These are phyloP conservation scores for Fusarium continuum DNA, from an alignment of 2,329 filamentous ascomycete genomes.

Conservation along the genomic window DNA sequence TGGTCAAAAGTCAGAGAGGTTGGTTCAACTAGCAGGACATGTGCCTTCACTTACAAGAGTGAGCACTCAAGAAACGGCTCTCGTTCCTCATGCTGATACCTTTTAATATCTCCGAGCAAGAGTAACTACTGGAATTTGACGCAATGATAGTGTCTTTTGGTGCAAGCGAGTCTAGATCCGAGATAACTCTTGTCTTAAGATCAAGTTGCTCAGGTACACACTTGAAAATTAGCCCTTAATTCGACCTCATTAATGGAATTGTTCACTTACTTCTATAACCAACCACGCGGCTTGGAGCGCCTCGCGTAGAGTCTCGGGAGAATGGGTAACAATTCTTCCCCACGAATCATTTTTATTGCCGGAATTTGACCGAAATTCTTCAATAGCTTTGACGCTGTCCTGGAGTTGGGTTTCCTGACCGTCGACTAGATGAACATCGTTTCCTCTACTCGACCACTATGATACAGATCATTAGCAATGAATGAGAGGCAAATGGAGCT, in stretches of 20 bases:
- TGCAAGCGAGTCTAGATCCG: slow-evolving; percentile 51
- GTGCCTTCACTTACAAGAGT: slow-evolving; percentile 50
- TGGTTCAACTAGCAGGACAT: too few species aligned
- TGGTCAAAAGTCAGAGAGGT: not conserved
- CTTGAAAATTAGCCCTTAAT: slow-evolving; percentile 41
- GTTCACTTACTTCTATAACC: slow-evolving; percentile 39
- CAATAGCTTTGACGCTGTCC: slow-evolving; percentile 41
- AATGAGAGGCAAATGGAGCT: too few species aligned
- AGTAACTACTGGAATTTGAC: slow-evolving; percentile 59
- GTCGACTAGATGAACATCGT: slow-evolving; percentile 45
- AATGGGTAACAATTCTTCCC: slow-evolving; percentile 39
- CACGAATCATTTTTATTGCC: not conserved
- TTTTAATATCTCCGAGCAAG: slow-evolving; percentile 54
- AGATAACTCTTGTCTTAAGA: slow-evolving; percentile 53
- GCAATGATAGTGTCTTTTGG: slow-evolving; percentile 52
- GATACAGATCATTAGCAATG: not conserved
- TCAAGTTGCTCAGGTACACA: slow-evolving; percentile 55
- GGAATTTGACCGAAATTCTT: slow-evolving; percentile 31
- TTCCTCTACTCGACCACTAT: slow-evolving; percentile 46
- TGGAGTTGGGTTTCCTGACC: slow-evolving; percentile 39
- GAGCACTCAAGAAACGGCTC: slow-evolving; percentile 53
- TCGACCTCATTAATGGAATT: rapidly evolving
- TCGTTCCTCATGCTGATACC: slow-evolving; percentile 47
- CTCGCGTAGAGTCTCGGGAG: slow-evolving; percentile 15
- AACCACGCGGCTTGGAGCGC: slow-evolving; percentile 42